Evolutionary conservation across 768 basidiomycete species (phyloP).

Genomic region (Mycena kentingensis): DNA sequence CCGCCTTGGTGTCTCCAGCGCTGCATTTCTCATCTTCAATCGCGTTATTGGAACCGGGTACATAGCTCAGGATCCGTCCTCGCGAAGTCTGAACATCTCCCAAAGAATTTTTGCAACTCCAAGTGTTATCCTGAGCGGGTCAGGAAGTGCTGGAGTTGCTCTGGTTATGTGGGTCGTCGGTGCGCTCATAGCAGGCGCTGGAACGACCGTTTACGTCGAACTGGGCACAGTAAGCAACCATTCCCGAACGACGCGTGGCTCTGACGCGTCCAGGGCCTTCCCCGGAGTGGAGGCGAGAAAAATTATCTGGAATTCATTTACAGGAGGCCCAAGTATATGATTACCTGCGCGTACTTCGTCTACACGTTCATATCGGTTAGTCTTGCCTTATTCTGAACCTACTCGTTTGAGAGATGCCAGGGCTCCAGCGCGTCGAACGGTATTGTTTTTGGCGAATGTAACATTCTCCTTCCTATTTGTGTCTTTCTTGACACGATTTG

Average conservation of each 20-base stretch:
- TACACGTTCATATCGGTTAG: slow-evolving; percentile 52
- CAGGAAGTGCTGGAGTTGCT: slow-evolving; percentile 45
- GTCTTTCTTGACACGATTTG: too few species aligned
- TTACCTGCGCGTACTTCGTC: slow-evolving; percentile 55
- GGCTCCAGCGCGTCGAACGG: slow-evolving; percentile 33
- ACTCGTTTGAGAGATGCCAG: too few species aligned
- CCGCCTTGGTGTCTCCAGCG: slow-evolving; percentile 24
- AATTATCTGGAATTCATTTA: slow-evolving; percentile 69
- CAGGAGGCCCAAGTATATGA: slow-evolving; percentile 55
- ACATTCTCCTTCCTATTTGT: neutral
- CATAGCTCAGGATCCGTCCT: slow-evolving; percentile 10
- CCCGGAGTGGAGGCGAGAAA: slow-evolving; percentile 70
- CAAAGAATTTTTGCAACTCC: slow-evolving; percentile 47
- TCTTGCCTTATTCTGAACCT: slow-evolving; percentile 22
- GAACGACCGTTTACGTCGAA: slow-evolving; percentile 44
- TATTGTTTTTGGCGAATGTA: slow-evolving; percentile 65
- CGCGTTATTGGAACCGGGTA: slow-evolving; percentile 47
- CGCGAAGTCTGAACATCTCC: neutral
- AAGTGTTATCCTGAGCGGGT: slow-evolving; percentile 38
- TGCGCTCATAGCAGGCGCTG: slow-evolving; percentile 40
- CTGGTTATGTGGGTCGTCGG: slow-evolving; percentile 49
- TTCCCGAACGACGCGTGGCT: neutral
- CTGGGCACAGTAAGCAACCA: slow-evolving; percentile 38
- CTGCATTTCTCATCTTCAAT: slow-evolving; percentile 46
- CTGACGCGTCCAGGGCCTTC: slow-evolving; percentile 44